Evolutionary conservation across 2,329 filamentous ascomycete species (phyloP).

Genomic region (Myriangium duriaei): DNA sequence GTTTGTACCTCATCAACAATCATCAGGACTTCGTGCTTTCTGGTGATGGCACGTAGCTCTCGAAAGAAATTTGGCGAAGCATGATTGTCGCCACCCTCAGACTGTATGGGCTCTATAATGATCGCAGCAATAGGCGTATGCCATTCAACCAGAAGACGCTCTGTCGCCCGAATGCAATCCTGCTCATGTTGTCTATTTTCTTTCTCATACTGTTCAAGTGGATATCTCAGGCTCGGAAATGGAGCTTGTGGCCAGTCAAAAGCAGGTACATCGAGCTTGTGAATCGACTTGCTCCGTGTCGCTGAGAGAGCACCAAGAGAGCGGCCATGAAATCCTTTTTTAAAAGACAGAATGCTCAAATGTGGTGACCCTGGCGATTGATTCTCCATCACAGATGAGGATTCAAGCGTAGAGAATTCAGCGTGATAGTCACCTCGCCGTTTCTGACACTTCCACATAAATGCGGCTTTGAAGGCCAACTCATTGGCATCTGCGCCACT

Average conservation of each 20-base stretch:
- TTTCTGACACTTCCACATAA: slow-evolving; percentile 77
- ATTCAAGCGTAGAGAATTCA: slow-evolving; percentile 69
- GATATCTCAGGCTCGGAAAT: slow-evolving; percentile 78
- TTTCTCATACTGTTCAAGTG: slow-evolving; percentile 62
- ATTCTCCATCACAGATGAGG: slow-evolving; percentile 67
- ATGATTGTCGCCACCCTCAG: slow-evolving; percentile 90
- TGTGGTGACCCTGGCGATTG: slow-evolving; percentile 63
- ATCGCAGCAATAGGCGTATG: slow-evolving; percentile 70
- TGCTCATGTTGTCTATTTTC: slow-evolving; percentile 77
- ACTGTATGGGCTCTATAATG: slow-evolving; percentile 82
- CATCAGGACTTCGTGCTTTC: slow-evolving; percentile 64
- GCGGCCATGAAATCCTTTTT: slow-evolving; percentile 77
- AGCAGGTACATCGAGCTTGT: slow-evolving; percentile 88
- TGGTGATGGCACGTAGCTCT: slow-evolving; percentile 66
- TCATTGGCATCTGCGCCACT: slow-evolving; percentile 89
- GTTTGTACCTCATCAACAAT: slow-evolving; percentile 95
- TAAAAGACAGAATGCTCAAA: slow-evolving; percentile 81
- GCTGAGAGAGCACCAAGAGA: slow-evolving; percentile 80
- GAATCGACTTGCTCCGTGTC: slow-evolving; percentile 83
- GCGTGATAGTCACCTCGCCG: slow-evolving; percentile 66
- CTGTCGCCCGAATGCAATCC: slow-evolving; percentile 69
- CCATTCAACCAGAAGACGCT: slow-evolving; percentile 67
- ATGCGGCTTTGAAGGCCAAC: slow-evolving; percentile 87
- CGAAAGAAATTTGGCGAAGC: slow-evolving; percentile 79
- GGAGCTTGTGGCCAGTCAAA: slow-evolving; percentile 91